Base-by-base conservation (phyloP, 345 rosid genomes). In the Citrus unshiu region DNA sequence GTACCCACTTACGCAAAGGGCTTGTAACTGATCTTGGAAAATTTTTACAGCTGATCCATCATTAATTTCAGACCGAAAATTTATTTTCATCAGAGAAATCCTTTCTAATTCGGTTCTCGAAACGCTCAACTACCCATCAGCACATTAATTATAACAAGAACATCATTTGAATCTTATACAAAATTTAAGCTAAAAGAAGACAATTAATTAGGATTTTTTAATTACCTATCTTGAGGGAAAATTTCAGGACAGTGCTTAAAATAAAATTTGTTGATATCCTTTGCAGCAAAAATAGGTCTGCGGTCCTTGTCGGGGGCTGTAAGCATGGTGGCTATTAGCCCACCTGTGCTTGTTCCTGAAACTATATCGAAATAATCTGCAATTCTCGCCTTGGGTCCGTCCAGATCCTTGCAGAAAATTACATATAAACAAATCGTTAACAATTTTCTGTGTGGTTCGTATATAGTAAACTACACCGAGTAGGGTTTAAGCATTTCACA, bases 311-410 rank as follows among this genome's bases (percentile, higher is more conserved):
- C 65, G 2, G 77, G 81, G 51, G 51, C 18, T 46, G 18, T 46
- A 13, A 46, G 51, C 51, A 46, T 46, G 51, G 51, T 13, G 51
- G 51, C 51, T 46, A 46, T 46, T 46, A 46, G 18, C 5, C 18
- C 81, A n/a, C 81, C 77, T 4, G 81, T 72, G 59, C 77, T 78
- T 18, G 81, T 78, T 64, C 77, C 72, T 30, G 81, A 59, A 13
- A 71, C 30, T 16, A 72, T 35, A 59, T 78, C 77, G 40, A 78
- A 78, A 63, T 72, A 78, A 63, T 78, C 77, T n/a, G 72, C 72
- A 32, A 78, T n/a, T 72, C 77, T 78, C 3, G 77, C 81, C 24
- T 34, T 10, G 4, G 34, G 65, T 37, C 81, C 77, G 27, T 79
- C 77, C 77, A 79, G 21, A 16, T 72, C 81, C 77, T 78, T 8